Evolutionary conservation across 768 basidiomycete genomes (phyloP).

Genomic region (Coprinopsis sp.): DNA sequence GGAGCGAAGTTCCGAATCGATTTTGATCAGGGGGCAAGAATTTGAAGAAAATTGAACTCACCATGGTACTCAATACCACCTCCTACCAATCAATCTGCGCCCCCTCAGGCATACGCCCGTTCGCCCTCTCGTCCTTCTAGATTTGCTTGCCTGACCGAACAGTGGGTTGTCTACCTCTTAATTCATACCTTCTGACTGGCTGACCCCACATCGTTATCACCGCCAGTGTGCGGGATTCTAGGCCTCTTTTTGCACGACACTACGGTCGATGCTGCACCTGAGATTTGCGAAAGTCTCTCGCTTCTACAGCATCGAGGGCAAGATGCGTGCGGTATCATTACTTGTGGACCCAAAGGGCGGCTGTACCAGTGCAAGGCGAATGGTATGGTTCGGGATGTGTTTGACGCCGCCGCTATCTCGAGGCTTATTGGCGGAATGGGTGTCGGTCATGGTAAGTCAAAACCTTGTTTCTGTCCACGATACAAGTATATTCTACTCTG

Average conservation of each 20-base stretch:
- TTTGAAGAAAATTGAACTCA: neutral
- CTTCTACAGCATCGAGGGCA: slow-evolving; percentile 96
- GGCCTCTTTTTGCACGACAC: slow-evolving; percentile 83
- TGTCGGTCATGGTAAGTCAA: slow-evolving; percentile 81
- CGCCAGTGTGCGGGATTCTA: slow-evolving; percentile 84
- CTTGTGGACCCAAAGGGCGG: slow-evolving; percentile 90
- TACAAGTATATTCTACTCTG: too few relatives aligned
- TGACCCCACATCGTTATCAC: neutral
- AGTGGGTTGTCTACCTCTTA: neutral
- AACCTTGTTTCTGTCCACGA: slow-evolving; percentile 9
- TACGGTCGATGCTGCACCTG: slow-evolving; percentile 67
- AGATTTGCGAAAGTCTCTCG: slow-evolving; percentile 94
- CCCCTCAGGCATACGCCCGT: neutral
- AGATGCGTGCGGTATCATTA: slow-evolving; percentile 96
- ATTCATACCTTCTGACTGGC: neutral
- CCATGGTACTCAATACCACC: neutral
- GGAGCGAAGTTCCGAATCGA: too few relatives aligned
- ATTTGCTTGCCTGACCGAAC: neutral
- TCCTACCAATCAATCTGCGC: neutral
- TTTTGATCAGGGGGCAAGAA: too few relatives aligned
- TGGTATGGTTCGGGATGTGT: slow-evolving; percentile 98
- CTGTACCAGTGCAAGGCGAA: slow-evolving; percentile 99
- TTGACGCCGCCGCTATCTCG: slow-evolving; percentile 74
- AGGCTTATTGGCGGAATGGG: slow-evolving; percentile 93
- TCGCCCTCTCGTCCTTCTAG: too few relatives aligned